Evolutionary conservation across 2,329 filamentous ascomycete species (phyloP), one percentile per base, ranked within the genome.

Genomic region (Colletotrichum brevisporum): DNA sequence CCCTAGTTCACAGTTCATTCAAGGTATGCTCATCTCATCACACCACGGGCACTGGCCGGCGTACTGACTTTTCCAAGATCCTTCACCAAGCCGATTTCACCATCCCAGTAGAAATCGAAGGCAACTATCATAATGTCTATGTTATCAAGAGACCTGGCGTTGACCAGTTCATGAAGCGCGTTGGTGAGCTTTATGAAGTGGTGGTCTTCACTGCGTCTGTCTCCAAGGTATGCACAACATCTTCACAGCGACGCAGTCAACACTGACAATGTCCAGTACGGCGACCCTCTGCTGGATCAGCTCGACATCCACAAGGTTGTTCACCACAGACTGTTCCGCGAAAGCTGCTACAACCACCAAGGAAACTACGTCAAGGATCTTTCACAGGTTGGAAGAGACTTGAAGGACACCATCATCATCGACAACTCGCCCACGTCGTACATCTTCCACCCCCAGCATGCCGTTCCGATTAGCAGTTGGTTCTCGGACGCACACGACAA

Each of bases 401-500:
- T 99, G 65, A 94, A 94, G 81, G 95, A 99, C 78, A 99, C 95
- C 21, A 99, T 99, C 79, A 99, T 99, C 80, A 99, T 99, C 77
- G 96, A 99, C 85, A 99, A 99, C 83, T 98, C 96, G 54, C 96
- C 96, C 2, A 99, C 96, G 5, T 98, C 95, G 13, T 99, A 99
- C 85, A 98, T 99, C 76, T 99, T 99, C 88, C 96, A 99, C 79
- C 96, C 96, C 26, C 95, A 99, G 84, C 96, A 99, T 80, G 96
- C 96, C 70, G 95, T 99, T 57, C 96, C 96, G 27, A 99, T 99
- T 84, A 98, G 95, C 88, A 98, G 95, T 86, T 99, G 96, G 96
- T 99, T 99, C 84, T 98, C 95, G 74, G 96, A 99, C 83, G 96
- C 96, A 71, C 96, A 99, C 82, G 96, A 99, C 84, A 99, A 99